Conservation (phyloP, 2,329 filamentous ascomycete genomes). For the Macrophomina phaseolina region DNA sequence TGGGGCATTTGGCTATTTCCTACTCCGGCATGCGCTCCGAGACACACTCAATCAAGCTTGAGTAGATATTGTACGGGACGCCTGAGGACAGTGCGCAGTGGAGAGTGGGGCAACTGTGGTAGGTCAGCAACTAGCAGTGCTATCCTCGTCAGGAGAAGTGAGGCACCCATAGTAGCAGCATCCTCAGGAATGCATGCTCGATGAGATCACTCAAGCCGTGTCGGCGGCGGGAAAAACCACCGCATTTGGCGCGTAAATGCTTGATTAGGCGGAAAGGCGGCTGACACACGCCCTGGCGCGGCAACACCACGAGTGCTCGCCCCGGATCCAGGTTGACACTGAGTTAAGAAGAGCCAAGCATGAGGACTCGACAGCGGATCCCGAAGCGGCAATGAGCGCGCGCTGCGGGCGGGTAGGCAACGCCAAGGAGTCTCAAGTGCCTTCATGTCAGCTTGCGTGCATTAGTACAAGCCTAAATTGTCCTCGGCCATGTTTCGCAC, state of each 20-base stretch:
- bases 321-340: conserved; percentile 11
- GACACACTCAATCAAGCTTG: conserved; percentile 18
- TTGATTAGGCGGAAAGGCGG: conserved; percentile 4
- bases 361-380: conserved; percentile 3
- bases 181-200: background rate
- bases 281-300: conserved; percentile 16
- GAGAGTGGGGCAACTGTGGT: background rate
- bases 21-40: conserved; percentile 14
- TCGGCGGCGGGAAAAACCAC: background rate
- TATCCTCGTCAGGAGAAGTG: background rate
- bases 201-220: background rate
- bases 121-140: background rate
- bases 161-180: background rate
- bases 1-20: conserved; percentile 5
- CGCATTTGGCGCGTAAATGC: background rate
- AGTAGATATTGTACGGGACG: conserved; percentile 5
- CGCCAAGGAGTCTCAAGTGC: conserved; percentile 4
- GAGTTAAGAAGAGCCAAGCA: conserved; percentile 15
- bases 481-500: conserved; percentile 6
- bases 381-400: conserved; percentile 17
- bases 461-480: conserved; percentile 16
- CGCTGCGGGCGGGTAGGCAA: background rate
- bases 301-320: background rate
- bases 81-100: background rate
- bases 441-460: conserved; percentile 20